These are phyloP conservation scores for Plasmodium vinckei DNA, from an alignment of 169 alveolate genomes.

Conservation along the genomic window DNA sequence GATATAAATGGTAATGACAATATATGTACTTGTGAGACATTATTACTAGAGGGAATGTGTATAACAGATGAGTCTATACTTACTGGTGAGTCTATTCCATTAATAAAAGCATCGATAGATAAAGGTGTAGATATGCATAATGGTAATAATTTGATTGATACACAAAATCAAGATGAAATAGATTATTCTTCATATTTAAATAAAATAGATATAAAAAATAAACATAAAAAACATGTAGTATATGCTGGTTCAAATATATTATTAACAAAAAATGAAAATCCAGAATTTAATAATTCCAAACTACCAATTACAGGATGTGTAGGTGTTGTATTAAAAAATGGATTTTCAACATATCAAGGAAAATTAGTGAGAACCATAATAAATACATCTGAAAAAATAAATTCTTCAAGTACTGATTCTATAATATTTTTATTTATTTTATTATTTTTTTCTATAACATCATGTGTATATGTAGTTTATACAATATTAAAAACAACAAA, in stretches of 20 bases:
- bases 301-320: slow-evolving; percentile 79
- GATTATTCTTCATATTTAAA: slow-evolving; percentile 73
- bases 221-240: slow-evolving; percentile 89
- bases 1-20: slow-evolving; percentile 74
- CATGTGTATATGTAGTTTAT: slow-evolving; percentile 93
- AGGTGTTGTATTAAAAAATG: slow-evolving; percentile 83
- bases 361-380: slow-evolving; percentile 96
- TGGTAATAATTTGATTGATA: background rate
- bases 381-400: slow-evolving; percentile 92
- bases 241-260: slow-evolving; percentile 96
- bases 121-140: slow-evolving; percentile 13
- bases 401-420: slow-evolving; percentile 94
- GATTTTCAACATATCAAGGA: slow-evolving; percentile 96
- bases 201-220: slow-evolving; percentile 69
- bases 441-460: slow-evolving; percentile 93
- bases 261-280: slow-evolving; percentile 84
- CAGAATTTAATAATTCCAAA: slow-evolving; percentile 63
- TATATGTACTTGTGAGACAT: slow-evolving; percentile 61
- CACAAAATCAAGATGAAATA: slow-evolving; percentile 39
- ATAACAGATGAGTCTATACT: slow-evolving; percentile 89
- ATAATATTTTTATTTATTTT: slow-evolving; percentile 92
- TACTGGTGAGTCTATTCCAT: slow-evolving; percentile 91
- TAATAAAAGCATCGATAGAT: slow-evolving; percentile 83
- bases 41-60: slow-evolving; percentile 82
- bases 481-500: slow-evolving; percentile 72